Conservation (phyloP, 768 basidiomycete species). For the Asterophora lycoperdoides region DNA sequence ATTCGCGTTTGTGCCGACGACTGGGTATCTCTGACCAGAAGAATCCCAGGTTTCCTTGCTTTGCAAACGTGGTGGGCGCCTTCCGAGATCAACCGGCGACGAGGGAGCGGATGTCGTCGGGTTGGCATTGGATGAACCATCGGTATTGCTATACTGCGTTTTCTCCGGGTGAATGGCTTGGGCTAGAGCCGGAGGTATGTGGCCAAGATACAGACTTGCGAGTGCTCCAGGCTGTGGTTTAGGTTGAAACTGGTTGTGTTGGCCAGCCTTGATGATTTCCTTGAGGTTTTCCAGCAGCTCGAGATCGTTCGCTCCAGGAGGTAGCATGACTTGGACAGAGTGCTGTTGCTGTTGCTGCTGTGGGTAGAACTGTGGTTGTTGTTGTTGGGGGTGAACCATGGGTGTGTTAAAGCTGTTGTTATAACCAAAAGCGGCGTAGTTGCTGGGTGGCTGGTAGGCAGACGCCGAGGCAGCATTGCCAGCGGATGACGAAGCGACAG, state of each 20-base stretch:
- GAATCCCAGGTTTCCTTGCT: conserved; percentile 26
- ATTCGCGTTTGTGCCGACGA: conserved; percentile 16
- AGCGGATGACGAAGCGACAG: conserved; percentile 30
- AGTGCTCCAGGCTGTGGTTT: conserved; percentile 62
- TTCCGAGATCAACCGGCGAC: conserved; percentile 21
- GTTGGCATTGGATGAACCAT: conserved; percentile 34
- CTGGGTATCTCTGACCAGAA: conserved; percentile 16
- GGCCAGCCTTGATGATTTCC: conserved; percentile 61
- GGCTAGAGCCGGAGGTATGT: conserved; percentile 25
- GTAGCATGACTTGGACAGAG: conserved; percentile 21
- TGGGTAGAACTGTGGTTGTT: conserved; percentile 22
- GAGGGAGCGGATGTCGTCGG: conserved; percentile 18
- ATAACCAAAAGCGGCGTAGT: conserved; percentile 35
- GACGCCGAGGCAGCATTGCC: conserved; percentile 24
- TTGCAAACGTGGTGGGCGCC: conserved; percentile 22
- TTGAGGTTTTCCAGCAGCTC: conserved; percentile 76
- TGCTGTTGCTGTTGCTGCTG: conserved; percentile 14
- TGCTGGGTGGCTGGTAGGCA: conserved; percentile 31
- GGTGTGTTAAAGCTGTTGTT: conserved; percentile 26
- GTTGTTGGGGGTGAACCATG: conserved; percentile 27
- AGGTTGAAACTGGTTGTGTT: conserved; percentile 69
- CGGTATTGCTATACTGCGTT: conserved; percentile 14
- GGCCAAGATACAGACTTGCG: conserved; percentile 60
- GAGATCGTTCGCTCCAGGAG: conserved; percentile 61
- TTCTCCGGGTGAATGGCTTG: conserved; percentile 19